Evolutionary conservation across 2,329 filamentous ascomycete species (phyloP).

Genomic region (Didymella lethalis): DNA sequence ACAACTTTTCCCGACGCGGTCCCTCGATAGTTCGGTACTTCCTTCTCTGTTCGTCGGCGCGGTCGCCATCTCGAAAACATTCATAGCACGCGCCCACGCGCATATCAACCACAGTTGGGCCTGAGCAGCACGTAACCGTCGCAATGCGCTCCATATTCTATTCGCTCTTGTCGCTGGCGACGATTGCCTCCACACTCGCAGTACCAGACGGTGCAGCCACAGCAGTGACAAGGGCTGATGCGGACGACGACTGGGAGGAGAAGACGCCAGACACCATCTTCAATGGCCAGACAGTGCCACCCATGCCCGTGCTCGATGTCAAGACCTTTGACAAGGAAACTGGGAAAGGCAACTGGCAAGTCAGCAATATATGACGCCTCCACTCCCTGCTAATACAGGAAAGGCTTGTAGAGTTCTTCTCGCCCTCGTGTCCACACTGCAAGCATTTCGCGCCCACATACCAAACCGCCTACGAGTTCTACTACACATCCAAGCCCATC

Average conservation of each 20-base stretch:
- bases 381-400: slow-evolving; percentile 3
- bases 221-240: slow-evolving; percentile 22
- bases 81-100: neutral
- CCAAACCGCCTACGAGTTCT: slow-evolving; percentile 95
- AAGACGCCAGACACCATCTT: slow-evolving; percentile 63
- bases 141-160: slow-evolving; percentile 49
- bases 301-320: slow-evolving; percentile 67
- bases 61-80: neutral
- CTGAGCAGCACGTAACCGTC: slow-evolving; percentile 26
- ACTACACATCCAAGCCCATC: slow-evolving; percentile 83
- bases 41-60: neutral
- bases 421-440: slow-evolving; percentile 72
- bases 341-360: slow-evolving; percentile 73
- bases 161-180: slow-evolving; percentile 50
- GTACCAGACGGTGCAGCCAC: slow-evolving; percentile 26
- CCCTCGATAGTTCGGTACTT: neutral
- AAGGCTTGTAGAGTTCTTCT: slow-evolving; percentile 60
- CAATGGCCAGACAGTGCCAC: slow-evolving; percentile 72
- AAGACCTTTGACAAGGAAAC: slow-evolving; percentile 65
- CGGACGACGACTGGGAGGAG: slow-evolving; percentile 41
- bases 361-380: too few species aligned
- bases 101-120: slow-evolving; percentile 14
- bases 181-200: slow-evolving; percentile 41
- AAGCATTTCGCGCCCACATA: slow-evolving; percentile 80
- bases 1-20: neutral